Base-by-base conservation (phyloP, 106 monocot species). In the Triglochin maritima region DNA sequence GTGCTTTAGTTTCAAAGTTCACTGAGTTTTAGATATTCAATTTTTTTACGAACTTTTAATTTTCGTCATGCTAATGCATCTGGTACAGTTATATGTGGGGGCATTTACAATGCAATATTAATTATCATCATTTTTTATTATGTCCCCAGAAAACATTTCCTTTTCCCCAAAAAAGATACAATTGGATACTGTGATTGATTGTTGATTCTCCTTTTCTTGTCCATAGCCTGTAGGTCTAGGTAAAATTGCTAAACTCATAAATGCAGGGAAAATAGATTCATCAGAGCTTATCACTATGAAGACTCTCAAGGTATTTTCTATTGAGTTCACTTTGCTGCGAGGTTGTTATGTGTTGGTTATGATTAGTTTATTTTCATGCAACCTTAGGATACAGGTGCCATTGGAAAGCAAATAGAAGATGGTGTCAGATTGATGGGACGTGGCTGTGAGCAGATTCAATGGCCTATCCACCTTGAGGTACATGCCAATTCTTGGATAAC, bases 391-490 rank as follows among this genome's bases (percentile, higher is more conserved):
- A 65, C 57, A 4, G 63, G 70, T 50, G 77, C 77, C 57, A 65
- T 71, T 17, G 77, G 77, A n/a, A 77, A 77, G 16, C 77, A 77
- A 48, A 77, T 77, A 47, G 62, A 77, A 64, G 77, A 77, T 71
- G 77, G 77, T 42, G 70, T 71, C 29, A 63, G 70, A 71, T 64
- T 77, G 51, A 77, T 77, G 70, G 77, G 70, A 64, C 77, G 77
- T 56, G 77, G 77, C 65, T 63, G 70, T 65, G 77, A 77, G 51
- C 56, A 77, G 5, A 77, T 77, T 46, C 58, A 77, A 59, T 77
- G 77, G 77, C 77, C 77, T 8, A 77, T 77, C 57, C 77, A 77
- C 46, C 69, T 77, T 56, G 77, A 77, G 77, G 77, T 77, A 77
- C 6, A 11, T 16, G 11, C 29, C 12, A 10, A 48, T 59, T 43